Evolutionary conservation across 108 stramenopile species (phyloP).

Genomic region (Nitzschia inconspicua): DNA sequence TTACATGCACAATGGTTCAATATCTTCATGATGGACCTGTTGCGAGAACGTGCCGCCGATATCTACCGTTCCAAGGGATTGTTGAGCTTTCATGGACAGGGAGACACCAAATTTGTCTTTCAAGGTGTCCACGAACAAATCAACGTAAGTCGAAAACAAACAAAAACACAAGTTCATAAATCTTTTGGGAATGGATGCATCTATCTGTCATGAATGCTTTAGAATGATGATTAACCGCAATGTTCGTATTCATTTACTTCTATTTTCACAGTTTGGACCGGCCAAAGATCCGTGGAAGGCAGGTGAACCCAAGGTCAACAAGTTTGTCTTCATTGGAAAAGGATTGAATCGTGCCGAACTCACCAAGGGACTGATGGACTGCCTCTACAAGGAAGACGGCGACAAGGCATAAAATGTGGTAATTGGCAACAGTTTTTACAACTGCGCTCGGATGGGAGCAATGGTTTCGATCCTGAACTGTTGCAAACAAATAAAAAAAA

Average conservation of each 20-base stretch:
- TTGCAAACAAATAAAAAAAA: too few relatives aligned
- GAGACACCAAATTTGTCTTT: slow-evolving; percentile 94
- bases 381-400: slow-evolving; percentile 80
- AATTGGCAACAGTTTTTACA: too few relatives aligned
- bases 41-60: slow-evolving; percentile 87
- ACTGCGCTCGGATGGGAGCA: too few relatives aligned
- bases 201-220: too few relatives aligned
- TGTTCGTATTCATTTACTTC: too few relatives aligned
- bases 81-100: slow-evolving; percentile 91
- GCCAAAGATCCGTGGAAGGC: slow-evolving; percentile 82
- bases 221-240: too few relatives aligned
- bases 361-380: slow-evolving; percentile 86
- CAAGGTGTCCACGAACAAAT: slow-evolving; percentile 98
- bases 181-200: too few relatives aligned
- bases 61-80: slow-evolving; percentile 93
- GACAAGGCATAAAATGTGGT: not conserved
- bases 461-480: too few relatives aligned
- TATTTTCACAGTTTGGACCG: slow-evolving; percentile 87
- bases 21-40: slow-evolving; percentile 94
- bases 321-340: slow-evolving; percentile 96
- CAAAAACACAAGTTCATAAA: too few relatives aligned
- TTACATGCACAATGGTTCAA: slow-evolving; percentile 95
- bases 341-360: slow-evolving; percentile 82
- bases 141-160: too few relatives aligned
- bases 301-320: slow-evolving; percentile 77